Conservation (phyloP, 352 stramenopile genomes). For the Phytophthora sp. region DNA sequence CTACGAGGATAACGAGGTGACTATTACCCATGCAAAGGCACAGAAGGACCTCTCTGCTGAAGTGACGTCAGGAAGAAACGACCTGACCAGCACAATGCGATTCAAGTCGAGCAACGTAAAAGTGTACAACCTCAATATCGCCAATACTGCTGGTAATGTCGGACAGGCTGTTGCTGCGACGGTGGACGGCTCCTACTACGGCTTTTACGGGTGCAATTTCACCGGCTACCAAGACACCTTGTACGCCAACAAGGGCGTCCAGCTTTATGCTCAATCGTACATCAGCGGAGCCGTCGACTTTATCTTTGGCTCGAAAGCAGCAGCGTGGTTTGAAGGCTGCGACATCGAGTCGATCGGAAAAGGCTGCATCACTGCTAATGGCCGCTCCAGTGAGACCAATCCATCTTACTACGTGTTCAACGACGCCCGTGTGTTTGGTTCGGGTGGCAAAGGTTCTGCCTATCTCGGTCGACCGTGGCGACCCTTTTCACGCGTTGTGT, state of each 20-base stretch:
- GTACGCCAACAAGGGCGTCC: slow-evolving; percentile 21
- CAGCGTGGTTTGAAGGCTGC: slow-evolving; percentile 20
- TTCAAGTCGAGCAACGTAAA: slow-evolving; percentile 25
- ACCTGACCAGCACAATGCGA: slow-evolving; percentile 17
- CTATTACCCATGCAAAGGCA: slow-evolving; percentile 9
- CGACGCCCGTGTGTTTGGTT: slow-evolving; percentile 8
- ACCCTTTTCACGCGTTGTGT: slow-evolving; percentile 19
- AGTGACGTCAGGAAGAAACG: slow-evolving; percentile 11
- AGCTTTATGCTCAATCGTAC: slow-evolving; percentile 20
- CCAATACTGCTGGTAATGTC: slow-evolving; percentile 21
- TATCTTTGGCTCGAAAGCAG: slow-evolving; percentile 15
- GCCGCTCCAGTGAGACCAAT: slow-evolving; percentile 4
- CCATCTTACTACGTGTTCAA: slow-evolving; percentile 29
- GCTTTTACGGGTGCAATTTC: slow-evolving; percentile 25
- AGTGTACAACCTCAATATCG: slow-evolving; percentile 31
- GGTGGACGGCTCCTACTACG: slow-evolving; percentile 10
- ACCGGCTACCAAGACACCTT: slow-evolving; percentile 24
- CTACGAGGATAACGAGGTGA: slow-evolving; percentile 24
- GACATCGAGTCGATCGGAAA: slow-evolving; percentile 19
- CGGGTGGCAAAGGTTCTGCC: slow-evolving; percentile 2
- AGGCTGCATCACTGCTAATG: slow-evolving; percentile 26
- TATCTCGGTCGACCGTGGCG: slow-evolving; percentile 22
- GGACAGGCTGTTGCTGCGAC: slow-evolving; percentile 18
- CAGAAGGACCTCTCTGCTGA: slow-evolving; percentile 20
- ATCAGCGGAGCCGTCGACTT: slow-evolving; percentile 23